Conservation (phyloP, 2,329 filamentous ascomycete genomes). For the Pyricularia pennisetigena region DNA sequence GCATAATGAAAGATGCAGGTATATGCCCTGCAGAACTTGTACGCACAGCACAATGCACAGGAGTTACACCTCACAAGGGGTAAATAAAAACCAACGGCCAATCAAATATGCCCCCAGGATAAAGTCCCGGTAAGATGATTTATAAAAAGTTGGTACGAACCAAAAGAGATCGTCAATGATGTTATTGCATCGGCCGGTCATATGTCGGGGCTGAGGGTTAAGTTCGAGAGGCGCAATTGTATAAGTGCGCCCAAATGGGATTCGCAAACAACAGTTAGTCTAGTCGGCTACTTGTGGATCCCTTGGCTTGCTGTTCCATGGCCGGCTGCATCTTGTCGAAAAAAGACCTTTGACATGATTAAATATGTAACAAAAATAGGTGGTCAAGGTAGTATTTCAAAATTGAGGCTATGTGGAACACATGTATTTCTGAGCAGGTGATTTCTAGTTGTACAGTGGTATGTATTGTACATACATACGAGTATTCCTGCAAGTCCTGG, state of each 20-base stretch:
- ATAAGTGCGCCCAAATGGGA: background rate
- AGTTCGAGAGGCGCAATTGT: background rate
- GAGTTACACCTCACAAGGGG: too few species aligned
- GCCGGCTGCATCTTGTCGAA: background rate
- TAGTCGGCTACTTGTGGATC: background rate
- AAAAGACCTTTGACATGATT: background rate
- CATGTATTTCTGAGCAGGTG: too few species aligned
- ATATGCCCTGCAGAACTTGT: too few species aligned
- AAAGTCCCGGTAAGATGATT: too few species aligned
- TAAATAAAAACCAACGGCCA: too few species aligned
- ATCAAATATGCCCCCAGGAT: too few species aligned
- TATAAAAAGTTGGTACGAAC: too few species aligned
- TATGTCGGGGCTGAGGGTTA: background rate
- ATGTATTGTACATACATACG: background rate
- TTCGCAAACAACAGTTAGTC: background rate
- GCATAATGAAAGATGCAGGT: too few species aligned
- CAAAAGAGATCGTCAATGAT: too few species aligned
- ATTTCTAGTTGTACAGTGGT: background rate
- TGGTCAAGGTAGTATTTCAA: background rate
- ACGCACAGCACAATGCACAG: too few species aligned
- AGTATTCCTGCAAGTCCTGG: background rate
- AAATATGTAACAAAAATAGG: background rate
- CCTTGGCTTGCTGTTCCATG: background rate
- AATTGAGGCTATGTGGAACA: too few species aligned
- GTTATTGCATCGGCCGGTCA: too few species aligned